These are phyloP conservation scores for Scheffersomyces illinoinensis DNA, from an alignment of 1,139 yeast genomes.

Conservation along the genomic window DNA sequence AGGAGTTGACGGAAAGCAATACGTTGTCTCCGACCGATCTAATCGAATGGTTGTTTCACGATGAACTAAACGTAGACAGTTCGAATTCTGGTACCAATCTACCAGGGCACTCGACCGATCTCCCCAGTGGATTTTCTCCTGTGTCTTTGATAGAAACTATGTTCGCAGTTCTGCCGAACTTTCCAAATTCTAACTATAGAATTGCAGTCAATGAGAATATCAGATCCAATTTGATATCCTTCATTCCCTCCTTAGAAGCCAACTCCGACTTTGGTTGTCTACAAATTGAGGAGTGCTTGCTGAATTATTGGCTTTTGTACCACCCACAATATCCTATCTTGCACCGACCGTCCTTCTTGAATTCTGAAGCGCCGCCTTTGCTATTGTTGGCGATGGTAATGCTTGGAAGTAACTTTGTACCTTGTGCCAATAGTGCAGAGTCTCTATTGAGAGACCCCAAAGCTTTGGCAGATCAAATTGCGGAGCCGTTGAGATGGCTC, in stretches of 20 bases:
- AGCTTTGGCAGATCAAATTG: slow-evolving; percentile 39
- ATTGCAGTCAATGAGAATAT: slow-evolving; percentile 23
- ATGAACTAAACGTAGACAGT: slow-evolving; percentile 13
- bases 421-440: slow-evolving; percentile 17
- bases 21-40: slow-evolving; percentile 28
- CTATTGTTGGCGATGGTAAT: slow-evolving; percentile 55
- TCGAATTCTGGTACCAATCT: slow-evolving; percentile 2
- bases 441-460: slow-evolving; percentile 16
- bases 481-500: slow-evolving; percentile 63
- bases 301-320: slow-evolving; percentile 53
- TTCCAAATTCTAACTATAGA: slow-evolving; percentile 28
- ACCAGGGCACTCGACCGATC: slow-evolving; percentile 5
- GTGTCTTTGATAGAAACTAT: slow-evolving; percentile 30
- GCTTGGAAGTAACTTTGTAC: slow-evolving; percentile 40
- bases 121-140: slow-evolving; percentile 22
- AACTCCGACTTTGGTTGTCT: slow-evolving; percentile 27
- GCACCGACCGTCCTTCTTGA: slow-evolving; percentile 62
- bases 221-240: slow-evolving; percentile 27
- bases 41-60: slow-evolving; percentile 32
- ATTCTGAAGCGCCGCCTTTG: slow-evolving; percentile 51
- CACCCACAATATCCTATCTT: slow-evolving; percentile 63
- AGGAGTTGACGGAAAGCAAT: slow-evolving; percentile 2
- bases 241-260: slow-evolving; percentile 34
- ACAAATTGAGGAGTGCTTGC: slow-evolving; percentile 27
- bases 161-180: slow-evolving; percentile 30